A percentile compares a stretch with the other conserved stretches of the same genome.
These are phyloP conservation scores for Globisporangium acanthophoron DNA, from an alignment of 352 stramenopile species.

Conservation along the genomic window DNA sequence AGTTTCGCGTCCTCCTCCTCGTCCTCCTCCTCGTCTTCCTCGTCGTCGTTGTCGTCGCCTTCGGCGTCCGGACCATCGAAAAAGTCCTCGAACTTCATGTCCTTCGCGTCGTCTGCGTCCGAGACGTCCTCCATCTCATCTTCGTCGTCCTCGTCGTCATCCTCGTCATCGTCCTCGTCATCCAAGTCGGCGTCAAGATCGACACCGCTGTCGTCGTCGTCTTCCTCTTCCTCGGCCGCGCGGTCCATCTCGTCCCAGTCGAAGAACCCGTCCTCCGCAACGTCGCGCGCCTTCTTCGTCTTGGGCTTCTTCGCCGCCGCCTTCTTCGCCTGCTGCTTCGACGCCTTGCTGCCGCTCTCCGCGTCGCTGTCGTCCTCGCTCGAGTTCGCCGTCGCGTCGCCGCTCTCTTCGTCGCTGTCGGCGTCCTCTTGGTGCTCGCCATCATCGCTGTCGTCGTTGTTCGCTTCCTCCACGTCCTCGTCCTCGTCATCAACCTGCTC, in stretches of 20 bases:
- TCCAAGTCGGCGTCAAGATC: conserved; percentile 22
- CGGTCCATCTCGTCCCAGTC: conserved; percentile 88
- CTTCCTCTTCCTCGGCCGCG: conserved; percentile 67
- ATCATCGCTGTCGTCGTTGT: too few relatives aligned
- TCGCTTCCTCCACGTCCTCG: conserved; percentile 11
- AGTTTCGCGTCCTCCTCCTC: conserved; percentile 39
- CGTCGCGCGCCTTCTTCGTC: conserved; percentile 55
- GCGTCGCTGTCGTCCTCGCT: conserved; percentile 15
- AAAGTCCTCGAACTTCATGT: conserved; percentile 62
- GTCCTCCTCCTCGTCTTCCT: conserved; percentile 15
- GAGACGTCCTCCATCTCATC: conserved; percentile 48
- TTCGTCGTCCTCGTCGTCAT: conserved; percentile 34
- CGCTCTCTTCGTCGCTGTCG: conserved; percentile 4
- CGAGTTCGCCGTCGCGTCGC: conserved; percentile 12
- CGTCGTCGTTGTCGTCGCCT: conserved; percentile 23
- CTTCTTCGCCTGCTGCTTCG: conserved; percentile 17
- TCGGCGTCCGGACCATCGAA: conserved; percentile 43
- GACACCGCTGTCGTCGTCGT: conserved; percentile 27
- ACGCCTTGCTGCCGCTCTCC: conserved; percentile 18
- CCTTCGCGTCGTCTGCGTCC: conserved; percentile 48
- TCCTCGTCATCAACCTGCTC: conserved; percentile 16
- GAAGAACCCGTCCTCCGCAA: conserved; percentile 78
- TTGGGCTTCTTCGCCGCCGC: conserved; percentile 24
- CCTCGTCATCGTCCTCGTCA: conserved; percentile 21
- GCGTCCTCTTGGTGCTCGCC: conserved; percentile 4